Evolutionary conservation across 306 rosid genomes (phyloP), one percentile per base, ranked within the genome.

Genomic region (Prunus armeniaca): DNA sequence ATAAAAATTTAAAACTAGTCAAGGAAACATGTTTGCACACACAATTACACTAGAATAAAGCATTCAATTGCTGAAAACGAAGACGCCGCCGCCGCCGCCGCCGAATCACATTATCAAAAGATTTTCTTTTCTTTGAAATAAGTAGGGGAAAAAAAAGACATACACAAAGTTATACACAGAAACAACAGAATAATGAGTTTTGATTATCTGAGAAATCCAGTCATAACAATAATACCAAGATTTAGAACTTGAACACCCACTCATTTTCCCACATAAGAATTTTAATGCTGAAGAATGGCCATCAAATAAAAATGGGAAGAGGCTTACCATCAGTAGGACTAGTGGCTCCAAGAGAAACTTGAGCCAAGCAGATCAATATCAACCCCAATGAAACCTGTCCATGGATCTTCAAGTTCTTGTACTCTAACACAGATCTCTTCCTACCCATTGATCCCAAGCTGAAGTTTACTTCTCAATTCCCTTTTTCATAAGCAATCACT

Each of bases 301-400:
- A 18, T 28, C 14, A 77, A 64, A 43, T 55, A 30, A 63, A 65
- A 32, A 38, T 12, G 34, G 62, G 47, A 4, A 76, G 86, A 82
- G 60, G 19, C 80, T 78, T 86, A 91, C 98, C 92, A 74, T 94
- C 98, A 65, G 32, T 14, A 2, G 90, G 83, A 88, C 89, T 87
- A 68, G 98, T 94, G 70, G 74, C 87, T 56, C 90, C 97, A 80
- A 61, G 78, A 27, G 88, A 85, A 82, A 91, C 76, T 69, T 80
- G 93, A 0, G 81, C 85, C 43, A 74, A 73, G 71, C 82, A 85
- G 84, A 87, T 81, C 84, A 87, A 77, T 67, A 82, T 17, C 80
- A 84, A 82, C 80, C 87, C 88, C 77, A 87, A 45, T 27, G 86
- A 69, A 78, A 84, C 76, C 74, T 76, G 75, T 43, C 41, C 73